Evolutionary conservation across 2,329 filamentous ascomycete species (phyloP), one percentile per base, ranked within the genome.

Genomic region (Aspergillus chevalieri): DNA sequence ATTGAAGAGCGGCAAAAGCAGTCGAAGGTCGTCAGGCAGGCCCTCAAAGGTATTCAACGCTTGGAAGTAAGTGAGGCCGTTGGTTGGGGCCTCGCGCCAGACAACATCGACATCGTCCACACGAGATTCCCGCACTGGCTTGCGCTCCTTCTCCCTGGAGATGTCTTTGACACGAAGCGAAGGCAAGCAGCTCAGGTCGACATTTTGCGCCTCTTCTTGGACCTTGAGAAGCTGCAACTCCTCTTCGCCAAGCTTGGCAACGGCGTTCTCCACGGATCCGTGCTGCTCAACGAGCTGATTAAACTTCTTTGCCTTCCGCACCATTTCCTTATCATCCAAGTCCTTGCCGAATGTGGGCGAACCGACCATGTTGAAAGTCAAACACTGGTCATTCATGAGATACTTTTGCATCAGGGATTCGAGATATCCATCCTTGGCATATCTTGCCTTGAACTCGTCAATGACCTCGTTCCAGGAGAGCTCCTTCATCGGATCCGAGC

Each of bases 341-440:
- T 89, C 84, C 46, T 86, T 78, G 44, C 82, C 83, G 61, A 87
- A 97, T 0, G 79, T 83, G 28, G 83, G 74, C 1, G 87, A 90
- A 3, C 93, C 93, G 4, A 84, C 82, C 93, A 98, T 98, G 1
- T 90, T 97, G 63, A 98, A 97, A 0, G 86, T 89, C 56, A 98
- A 74, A 6, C 85, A 90, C 36, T 89, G 86, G 60, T 94, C 86
- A 57, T 90, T 94, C 39, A 96, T 73, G 5, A 97, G 74, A 62
- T 97, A 97, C 65, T 93, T 95, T 60, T 95, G 84, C 60, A 97
- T 75, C 47, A 98, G 72, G 1, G 82, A 77, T 65, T 97, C 91
- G 3, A 98, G 76, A 62, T 97, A 97, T 30, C 82, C 81, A 2
- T 84, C 87, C 64, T 88, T 76, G 1, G 83, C 83, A 57, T 92